Base-by-base conservation (phyloP, 495 filamentous ascomycete genomes). In the Penicillium egyptiacum region DNA sequence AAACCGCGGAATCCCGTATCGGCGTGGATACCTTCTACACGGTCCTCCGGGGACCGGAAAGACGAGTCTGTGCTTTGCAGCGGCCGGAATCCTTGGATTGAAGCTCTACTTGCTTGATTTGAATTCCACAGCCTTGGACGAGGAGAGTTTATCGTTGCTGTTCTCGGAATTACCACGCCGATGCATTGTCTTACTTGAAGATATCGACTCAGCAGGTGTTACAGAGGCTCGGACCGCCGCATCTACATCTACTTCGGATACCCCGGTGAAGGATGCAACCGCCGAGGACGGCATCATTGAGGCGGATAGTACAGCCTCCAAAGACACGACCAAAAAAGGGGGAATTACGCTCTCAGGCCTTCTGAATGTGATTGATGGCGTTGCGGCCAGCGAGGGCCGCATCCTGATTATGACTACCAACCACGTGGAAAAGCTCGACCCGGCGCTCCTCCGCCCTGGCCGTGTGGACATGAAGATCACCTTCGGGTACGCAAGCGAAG, bases 391-490 rank as follows among this genome's bases (percentile, higher is more conserved):
- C 50, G 88, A 92, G 67, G 90, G 89, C 12, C 81, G 88, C 5
- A 83, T 92, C 17, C 79, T 92, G 9, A 87, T 94, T 59, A 92
- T 94, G 88, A 92, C 89, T 3, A 91, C 90, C 44, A 94, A 94
- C 62, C 86, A 91, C 62, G 63, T 84, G 0, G 87, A 92, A 33
- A 86, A 86, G 58, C 78, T 94, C 1, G 90, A 94, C 61, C 76
- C 83, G 37, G 89, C 90, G 0, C 78, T 94, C 3, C 86, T 91
- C 52, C 84, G 90, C 0, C 87, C 88, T 11, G 89, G 90, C 0
- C 82, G 90, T 16, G 86, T 94, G 9, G 90, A 94, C 62, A 84
- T 89, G 82, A 83, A 80, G 26, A 78, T 92, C 51, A 72, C 81
- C 35, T 92, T 92, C 66, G 77, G 81, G 12, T 85, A 86, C 42